Evolutionary conservation across 2,329 filamentous ascomycete species (phyloP).

Genomic region (Botrytis sinoallii): DNA sequence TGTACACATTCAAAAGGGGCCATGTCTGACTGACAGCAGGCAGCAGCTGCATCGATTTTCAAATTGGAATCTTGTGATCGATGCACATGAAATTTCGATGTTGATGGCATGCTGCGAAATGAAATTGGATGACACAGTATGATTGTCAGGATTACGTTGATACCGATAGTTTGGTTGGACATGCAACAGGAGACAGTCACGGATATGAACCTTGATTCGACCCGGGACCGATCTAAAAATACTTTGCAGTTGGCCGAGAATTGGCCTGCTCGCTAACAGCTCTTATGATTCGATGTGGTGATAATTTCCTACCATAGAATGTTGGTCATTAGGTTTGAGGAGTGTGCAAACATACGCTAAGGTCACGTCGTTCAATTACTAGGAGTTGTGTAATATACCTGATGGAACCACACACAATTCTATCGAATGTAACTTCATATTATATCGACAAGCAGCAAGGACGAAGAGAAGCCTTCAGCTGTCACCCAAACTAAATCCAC

Average conservation of each 20-base stretch:
- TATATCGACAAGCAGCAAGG: no score
- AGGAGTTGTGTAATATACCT: neutral
- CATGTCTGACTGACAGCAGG: neutral
- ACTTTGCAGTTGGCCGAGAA: neutral
- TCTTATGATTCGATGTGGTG: neutral
- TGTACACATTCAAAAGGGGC: neutral
- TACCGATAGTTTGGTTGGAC: conserved; percentile 4
- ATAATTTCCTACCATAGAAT: neutral
- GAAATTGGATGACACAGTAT: neutral
- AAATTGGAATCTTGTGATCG: neutral
- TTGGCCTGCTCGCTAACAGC: neutral
- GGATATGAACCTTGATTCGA: neutral
- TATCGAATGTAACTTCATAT: no score
- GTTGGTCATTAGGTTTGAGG: neutral
- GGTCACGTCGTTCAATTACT: neutral
- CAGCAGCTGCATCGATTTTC: neutral
- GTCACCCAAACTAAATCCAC: neutral
- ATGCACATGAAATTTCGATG: neutral
- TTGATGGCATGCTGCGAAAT: neutral
- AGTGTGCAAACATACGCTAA: neutral
- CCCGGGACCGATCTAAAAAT: neutral
- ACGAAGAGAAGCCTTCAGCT: no score
- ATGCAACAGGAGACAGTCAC: neutral
- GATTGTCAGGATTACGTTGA: neutral
- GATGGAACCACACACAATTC: neutral